Conservation (phyloP, 2,329 filamentous ascomycete genomes). For the Dichotomopilus funicola region DNA sequence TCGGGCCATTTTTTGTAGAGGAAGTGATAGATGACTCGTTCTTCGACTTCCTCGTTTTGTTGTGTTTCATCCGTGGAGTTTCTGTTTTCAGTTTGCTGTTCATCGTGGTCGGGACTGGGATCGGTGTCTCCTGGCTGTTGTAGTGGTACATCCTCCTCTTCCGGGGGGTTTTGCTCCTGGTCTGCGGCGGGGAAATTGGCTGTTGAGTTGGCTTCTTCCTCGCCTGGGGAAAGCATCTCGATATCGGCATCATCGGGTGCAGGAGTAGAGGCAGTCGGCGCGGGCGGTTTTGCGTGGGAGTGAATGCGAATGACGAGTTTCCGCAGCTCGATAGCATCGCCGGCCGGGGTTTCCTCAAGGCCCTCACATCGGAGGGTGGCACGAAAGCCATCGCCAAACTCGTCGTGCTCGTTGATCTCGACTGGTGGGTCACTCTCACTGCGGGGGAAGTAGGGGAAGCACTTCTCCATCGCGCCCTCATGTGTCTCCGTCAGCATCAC, state of each 20-base stretch:
- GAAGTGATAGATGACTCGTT: slow-evolving; percentile 72
- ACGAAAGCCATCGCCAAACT: slow-evolving; percentile 60
- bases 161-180: not conserved
- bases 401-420: slow-evolving; percentile 55
- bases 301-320: slow-evolving; percentile 56
- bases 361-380: slow-evolving; percentile 64
- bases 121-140: too few species aligned
- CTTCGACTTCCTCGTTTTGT: slow-evolving; percentile 36
- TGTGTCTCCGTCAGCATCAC: slow-evolving; percentile 91
- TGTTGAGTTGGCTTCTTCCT: not conserved
- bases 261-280: not conserved
- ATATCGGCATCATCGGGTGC: slow-evolving; percentile 11
- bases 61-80: not conserved
- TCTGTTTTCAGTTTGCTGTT: not conserved
- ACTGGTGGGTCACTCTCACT: slow-evolving; percentile 45
- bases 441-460: slow-evolving; percentile 78
- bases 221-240: slow-evolving; percentile 16
- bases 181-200: not conserved
- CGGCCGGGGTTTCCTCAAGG: slow-evolving; percentile 46
- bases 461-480: slow-evolving; percentile 74
- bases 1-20: slow-evolving; percentile 87
- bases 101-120: not conserved
- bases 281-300: not conserved
- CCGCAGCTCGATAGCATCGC: slow-evolving; percentile 63
- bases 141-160: not conserved